Percentiles rank a stretch among this genome's conserved stretches.
These are phyloP conservation scores for Seiridium unicorne DNA, from an alignment of 2,329 filamentous ascomycete genomes.

Conservation along the genomic window DNA sequence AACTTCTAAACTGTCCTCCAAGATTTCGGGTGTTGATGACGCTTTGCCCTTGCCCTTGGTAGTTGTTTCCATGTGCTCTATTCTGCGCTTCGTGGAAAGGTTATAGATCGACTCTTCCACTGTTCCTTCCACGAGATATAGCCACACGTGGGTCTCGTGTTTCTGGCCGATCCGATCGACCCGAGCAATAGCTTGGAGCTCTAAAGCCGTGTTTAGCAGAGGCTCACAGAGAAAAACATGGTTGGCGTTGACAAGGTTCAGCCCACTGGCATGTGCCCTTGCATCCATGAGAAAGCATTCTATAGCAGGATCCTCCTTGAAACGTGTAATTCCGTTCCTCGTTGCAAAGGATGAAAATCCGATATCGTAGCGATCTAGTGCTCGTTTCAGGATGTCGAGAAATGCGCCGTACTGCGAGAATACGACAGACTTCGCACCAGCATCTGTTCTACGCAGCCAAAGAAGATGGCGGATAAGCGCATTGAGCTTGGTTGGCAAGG, in stretches of 20 bases:
- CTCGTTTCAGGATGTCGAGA: conserved; percentile 67
- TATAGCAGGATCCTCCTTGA: conserved; percentile 69
- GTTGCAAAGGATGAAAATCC: conserved; percentile 69
- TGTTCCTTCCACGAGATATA: conserved; percentile 87
- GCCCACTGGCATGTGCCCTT: conserved; percentile 80
- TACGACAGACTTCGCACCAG: conserved; percentile 87
- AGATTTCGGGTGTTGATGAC: conserved; percentile 37
- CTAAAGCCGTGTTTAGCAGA: conserved; percentile 87
- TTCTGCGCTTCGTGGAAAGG: conserved; percentile 73
- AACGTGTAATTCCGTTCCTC: conserved; percentile 67
- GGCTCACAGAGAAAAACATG: conserved; percentile 96
- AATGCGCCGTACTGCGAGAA: conserved; percentile 77
- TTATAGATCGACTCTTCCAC: conserved; percentile 92
- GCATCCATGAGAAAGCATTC: conserved; percentile 91
- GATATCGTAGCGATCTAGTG: conserved; percentile 71
- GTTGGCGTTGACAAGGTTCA: conserved; percentile 89
- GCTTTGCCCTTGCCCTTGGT: conserved; percentile 34
- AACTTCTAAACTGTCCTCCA: conserved; percentile 68
- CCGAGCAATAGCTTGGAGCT: conserved; percentile 90
- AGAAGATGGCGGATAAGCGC: conserved; percentile 77
- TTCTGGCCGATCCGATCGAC: conserved; percentile 93
- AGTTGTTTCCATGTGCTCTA: conserved; percentile 69
- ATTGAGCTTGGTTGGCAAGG: conserved; percentile 89
- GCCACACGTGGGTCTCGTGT: conserved; percentile 87
- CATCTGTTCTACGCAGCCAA: conserved; percentile 81